Conservation (phyloP, 805 yeast species). For the Barnettozyma siamensis region DNA sequence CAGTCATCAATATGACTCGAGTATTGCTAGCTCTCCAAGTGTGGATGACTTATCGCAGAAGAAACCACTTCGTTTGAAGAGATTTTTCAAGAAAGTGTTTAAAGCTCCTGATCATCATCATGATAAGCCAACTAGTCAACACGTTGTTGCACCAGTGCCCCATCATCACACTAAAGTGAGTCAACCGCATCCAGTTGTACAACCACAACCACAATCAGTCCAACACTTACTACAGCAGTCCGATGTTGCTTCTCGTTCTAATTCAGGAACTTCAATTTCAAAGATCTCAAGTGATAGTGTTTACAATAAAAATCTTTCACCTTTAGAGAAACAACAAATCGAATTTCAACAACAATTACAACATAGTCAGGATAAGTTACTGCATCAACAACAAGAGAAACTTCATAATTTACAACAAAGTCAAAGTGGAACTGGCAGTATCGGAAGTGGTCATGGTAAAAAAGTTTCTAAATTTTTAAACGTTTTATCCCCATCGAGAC, state of each 20-base stretch:
- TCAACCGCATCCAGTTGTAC: background rate
- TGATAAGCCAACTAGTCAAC: background rate
- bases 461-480: constrained; percentile 20
- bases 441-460: constrained; percentile 6
- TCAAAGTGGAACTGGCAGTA: background rate
- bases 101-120: constrained; percentile 13
- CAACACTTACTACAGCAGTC: constrained; percentile 5
- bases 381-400: constrained; percentile 7
- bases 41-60: constrained; percentile 6
- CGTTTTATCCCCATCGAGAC: constrained; percentile 21
- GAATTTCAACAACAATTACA: constrained; percentile 10
- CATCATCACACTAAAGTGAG: constrained; percentile 13
- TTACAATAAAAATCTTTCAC: background rate
- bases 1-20: constrained; percentile 2
- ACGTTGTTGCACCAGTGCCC: background rate
- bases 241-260: background rate
- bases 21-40: background rate
- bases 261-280: background rate
- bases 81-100: constrained; percentile 46
- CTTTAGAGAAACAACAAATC: constrained; percentile 9
- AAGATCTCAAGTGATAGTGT: background rate
- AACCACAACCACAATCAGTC: background rate
- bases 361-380: constrained; percentile 5
- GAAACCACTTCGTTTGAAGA: constrained; percentile 31
- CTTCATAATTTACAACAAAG: constrained; percentile 3